Conservation (phyloP, 257 asterid genomes). For the Euphrasia confusa region DNA sequence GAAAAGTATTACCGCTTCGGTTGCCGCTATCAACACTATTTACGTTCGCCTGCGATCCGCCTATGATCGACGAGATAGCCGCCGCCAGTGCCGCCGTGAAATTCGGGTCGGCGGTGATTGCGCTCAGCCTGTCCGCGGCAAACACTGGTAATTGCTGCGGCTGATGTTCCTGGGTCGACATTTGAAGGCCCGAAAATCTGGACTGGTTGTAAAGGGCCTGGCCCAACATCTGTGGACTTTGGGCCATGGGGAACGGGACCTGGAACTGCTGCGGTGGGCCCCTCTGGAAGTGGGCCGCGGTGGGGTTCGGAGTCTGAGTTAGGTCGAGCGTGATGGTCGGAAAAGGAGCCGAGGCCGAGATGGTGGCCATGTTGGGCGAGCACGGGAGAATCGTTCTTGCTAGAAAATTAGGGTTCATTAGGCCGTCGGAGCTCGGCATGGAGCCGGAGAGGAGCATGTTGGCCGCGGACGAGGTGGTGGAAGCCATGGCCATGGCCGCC, state of each 20-base stretch:
- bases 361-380: conserved; percentile 66
- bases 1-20: no score
- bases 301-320: conserved; percentile 45
- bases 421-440: conserved; percentile 63
- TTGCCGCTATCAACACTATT: conserved; percentile 9
- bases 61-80: conserved; percentile 58
- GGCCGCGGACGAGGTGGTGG: conserved; percentile 75
- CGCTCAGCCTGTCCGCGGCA: conserved; percentile 47
- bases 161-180: no score
- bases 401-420: conserved; percentile 57
- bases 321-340: conserved; percentile 79
- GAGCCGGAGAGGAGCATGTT: conserved; percentile 76
- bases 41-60: conserved; percentile 37
- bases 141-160: conserved; percentile 16
- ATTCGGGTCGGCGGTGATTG: conserved; percentile 66
- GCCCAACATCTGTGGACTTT: conserved; percentile 30
- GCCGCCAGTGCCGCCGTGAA: conserved; percentile 73
- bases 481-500: conserved; percentile 85
- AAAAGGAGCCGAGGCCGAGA: conserved; percentile 85
- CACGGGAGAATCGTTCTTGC: conserved; percentile 54
- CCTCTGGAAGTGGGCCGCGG: conserved; percentile 28
- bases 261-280: conserved; percentile 34
- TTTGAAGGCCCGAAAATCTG: conserved; percentile 60
- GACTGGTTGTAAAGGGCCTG: conserved; percentile 57
- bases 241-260: conserved; percentile 32